Base-by-base conservation (phyloP, 345 rosid genomes). In the Salix dunnii region DNA sequence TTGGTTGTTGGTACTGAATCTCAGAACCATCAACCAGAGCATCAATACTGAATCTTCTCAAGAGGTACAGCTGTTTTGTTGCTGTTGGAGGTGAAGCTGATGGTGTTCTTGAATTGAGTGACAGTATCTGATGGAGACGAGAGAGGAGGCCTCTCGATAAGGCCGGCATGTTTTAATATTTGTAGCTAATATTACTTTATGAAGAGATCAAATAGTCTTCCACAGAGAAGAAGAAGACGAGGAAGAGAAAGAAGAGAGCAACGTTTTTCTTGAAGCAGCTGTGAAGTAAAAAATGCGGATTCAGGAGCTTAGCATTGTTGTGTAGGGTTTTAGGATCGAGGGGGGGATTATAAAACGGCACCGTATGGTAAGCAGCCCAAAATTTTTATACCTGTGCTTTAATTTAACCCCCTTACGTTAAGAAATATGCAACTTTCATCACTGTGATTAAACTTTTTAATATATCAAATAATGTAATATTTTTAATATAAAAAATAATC, bases 91-190 rank as follows among this genome's bases (percentile, higher is more conserved):
- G 43, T 13, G 81, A 9, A 1, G 84, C 51, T 1, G 82, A 31
- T 3, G 49, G 4, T 2, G 81, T 14, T 21, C 75, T 58, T n/a
- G 85, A 53, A 6, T 68, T 51, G 74, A 53, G 35, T 2, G 84
- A 53, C 43, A 89, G 74, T 38, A 84, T 80, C 23, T 80, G 84
- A 67, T 76, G 86, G 87, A 93, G 77, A 55, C 89, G 89, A 80
- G 87, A 86, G 84, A 89, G 40, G 83, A 94, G 79, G 85, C 92
- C 94, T 88, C 93, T 87, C 77, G 90, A 81, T 78, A 88, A 66
- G 85, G 89, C 87, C 80, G 90, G 81, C 92, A 90, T 91, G 81
- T 21, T 79, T 77, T 42, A 20, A 13, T n/a, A 23, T n/a, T 55
- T 55, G 3, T 55, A 10, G 62, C 28, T n/a, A 55, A 23, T 55